phyloP scores from a whole-genome alignment of 768 basidiomycete species.

The Mycena sanguinolenta region DNA sequence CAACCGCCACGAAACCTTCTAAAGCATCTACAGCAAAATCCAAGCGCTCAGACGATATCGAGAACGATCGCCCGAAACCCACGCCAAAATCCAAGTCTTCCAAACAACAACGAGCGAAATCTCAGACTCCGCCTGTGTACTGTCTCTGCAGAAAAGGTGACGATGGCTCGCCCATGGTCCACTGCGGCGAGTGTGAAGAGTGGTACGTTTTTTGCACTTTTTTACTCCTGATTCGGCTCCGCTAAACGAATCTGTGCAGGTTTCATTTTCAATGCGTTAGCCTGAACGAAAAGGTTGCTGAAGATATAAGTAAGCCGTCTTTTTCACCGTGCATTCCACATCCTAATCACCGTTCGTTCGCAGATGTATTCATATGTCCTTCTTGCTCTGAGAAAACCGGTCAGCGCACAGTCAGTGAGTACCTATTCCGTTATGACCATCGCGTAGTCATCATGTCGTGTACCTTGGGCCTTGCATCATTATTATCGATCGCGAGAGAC shows the following conservation, averaged over 20 bases:
- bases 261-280: conserved; percentile 87
- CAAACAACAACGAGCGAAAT: conserved; percentile 34
- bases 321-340: neutral
- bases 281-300: conserved; percentile 73
- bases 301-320: conserved; percentile 79
- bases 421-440: conserved; percentile 46
- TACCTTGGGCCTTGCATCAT: conserved; percentile 30
- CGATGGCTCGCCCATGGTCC: conserved; percentile 87
- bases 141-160: conserved; percentile 80
- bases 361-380: conserved; percentile 55
- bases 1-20: conserved; percentile 6
- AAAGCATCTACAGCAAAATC: conserved; percentile 10
- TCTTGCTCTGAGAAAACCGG: conserved; percentile 73
- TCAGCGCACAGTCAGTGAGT: conserved; percentile 84
- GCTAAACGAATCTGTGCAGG: conserved; percentile 57
- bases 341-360: conserved; percentile 1
- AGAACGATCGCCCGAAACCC: conserved; percentile 36
- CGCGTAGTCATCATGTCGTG: conserved; percentile 36
- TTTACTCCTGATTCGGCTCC: conserved; percentile 2
- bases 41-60: conserved; percentile 22
- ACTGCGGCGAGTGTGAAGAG: conserved; percentile 76
- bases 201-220: conserved; percentile 63
- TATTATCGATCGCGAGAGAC: conserved; percentile 34
- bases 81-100: conserved; percentile 18
- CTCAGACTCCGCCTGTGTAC: conserved; percentile 44